Evolutionary conservation across 2,329 filamentous ascomycete species (phyloP).

Genomic region (Aspergillus sp.): DNA sequence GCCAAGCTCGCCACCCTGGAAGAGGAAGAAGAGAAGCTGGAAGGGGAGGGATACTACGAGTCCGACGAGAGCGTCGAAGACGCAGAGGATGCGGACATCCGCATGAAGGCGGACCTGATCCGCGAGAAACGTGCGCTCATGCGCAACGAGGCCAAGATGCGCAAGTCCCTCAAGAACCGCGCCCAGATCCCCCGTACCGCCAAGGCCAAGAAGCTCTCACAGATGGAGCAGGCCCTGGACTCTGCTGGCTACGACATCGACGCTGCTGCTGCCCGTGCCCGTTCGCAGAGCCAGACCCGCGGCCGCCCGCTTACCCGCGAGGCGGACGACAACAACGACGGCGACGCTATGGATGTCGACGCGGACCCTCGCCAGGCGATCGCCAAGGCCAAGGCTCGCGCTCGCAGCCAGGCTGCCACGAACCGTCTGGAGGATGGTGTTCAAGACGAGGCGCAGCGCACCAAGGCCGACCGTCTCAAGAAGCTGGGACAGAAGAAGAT

Average conservation of each 20-base stretch:
- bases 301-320: slow-evolving; percentile 64
- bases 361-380: slow-evolving; percentile 41
- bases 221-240: slow-evolving; percentile 81
- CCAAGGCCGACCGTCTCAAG: slow-evolving; percentile 75
- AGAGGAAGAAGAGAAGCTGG: slow-evolving; percentile 88
- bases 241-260: slow-evolving; percentile 78
- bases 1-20: slow-evolving; percentile 84
- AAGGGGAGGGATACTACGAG: slow-evolving; percentile 90
- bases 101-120: slow-evolving; percentile 90
- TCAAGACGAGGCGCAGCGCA: slow-evolving; percentile 56
- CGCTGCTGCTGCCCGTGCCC: slow-evolving; percentile 64
- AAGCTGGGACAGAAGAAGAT: slow-evolving; percentile 96
- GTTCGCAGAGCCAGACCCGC: slow-evolving; percentile 53
- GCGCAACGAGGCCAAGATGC: slow-evolving; percentile 89
- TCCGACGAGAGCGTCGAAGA: slow-evolving; percentile 77
- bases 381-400: slow-evolving; percentile 66
- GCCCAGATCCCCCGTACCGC: slow-evolving; percentile 82
- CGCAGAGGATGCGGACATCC: slow-evolving; percentile 77
- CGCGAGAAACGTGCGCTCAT: slow-evolving; percentile 90
- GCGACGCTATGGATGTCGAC: slow-evolving; percentile 61
- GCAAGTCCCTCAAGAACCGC: slow-evolving; percentile 95
- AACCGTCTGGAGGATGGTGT: slow-evolving; percentile 50
- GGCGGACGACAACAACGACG: slow-evolving; percentile 59
- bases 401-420: slow-evolving; percentile 47
- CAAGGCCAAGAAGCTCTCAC: slow-evolving; percentile 72